phyloP scores from a whole-genome alignment of 2,329 filamentous ascomycete genomes.

The Hymenoscyphus salicellus region DNA sequence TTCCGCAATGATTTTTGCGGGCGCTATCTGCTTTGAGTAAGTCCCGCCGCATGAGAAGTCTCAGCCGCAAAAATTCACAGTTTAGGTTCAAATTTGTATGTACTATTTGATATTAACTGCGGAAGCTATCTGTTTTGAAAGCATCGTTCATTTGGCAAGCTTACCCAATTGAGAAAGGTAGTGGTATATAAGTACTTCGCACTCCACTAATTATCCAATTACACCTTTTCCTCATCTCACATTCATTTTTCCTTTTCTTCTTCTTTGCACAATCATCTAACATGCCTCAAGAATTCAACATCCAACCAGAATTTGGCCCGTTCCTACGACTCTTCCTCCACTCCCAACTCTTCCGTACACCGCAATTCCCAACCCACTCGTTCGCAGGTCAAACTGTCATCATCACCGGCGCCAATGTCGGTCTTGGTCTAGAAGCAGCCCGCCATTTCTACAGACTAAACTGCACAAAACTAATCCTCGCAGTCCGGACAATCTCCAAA shows the following conservation, averaged over 20 bases:
- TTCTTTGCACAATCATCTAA: background rate
- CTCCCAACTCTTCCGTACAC: constrained; percentile 1
- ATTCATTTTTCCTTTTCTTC: background rate
- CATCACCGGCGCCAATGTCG: constrained; percentile 43
- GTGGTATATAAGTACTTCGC: too few relatives aligned
- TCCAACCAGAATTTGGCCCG: background rate
- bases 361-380: constrained; percentile 21
- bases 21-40: too few relatives aligned
- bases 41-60: too few relatives aligned
- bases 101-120: too few relatives aligned
- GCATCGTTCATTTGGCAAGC: too few relatives aligned
- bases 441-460: constrained; percentile 36
- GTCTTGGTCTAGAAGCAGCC: constrained; percentile 41
- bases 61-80: too few relatives aligned
- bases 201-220: too few relatives aligned
- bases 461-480: constrained; percentile 38
- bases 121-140: too few relatives aligned
- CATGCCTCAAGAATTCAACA: background rate
- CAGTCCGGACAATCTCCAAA: constrained; percentile 38
- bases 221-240: background rate
- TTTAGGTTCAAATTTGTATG: too few relatives aligned
- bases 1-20: too few relatives aligned
- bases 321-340: background rate
- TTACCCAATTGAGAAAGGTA: too few relatives aligned
- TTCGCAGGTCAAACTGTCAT: constrained; percentile 36